Evolutionary conservation across 2,329 filamentous ascomycete genomes (phyloP).

Genomic region (Kalaharituber pfeilii): DNA sequence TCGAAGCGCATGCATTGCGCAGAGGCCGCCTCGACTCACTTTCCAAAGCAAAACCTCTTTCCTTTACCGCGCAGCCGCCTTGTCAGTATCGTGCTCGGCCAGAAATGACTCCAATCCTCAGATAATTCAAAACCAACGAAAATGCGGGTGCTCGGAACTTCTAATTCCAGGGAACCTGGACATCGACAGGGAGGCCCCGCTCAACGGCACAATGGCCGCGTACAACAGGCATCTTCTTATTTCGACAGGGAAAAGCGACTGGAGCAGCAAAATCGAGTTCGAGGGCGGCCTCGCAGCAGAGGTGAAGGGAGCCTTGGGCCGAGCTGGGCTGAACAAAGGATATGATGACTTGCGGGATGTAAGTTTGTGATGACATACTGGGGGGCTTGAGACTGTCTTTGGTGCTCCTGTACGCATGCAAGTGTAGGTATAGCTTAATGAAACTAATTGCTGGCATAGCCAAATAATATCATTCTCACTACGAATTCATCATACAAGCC

Average conservation of each 20-base stretch:
- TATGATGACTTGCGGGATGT: constrained; percentile 9
- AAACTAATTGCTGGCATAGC: too few species aligned
- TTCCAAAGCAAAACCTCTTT: too few species aligned
- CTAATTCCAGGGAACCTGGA: not conserved
- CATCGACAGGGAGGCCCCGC: constrained; percentile 15
- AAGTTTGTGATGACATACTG: too few species aligned
- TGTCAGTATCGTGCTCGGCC: too few species aligned
- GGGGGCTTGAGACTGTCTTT: too few species aligned
- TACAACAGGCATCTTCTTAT: constrained; percentile 15
- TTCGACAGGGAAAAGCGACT: constrained; percentile 12
- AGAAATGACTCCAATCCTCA: too few species aligned
- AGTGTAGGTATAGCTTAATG: constrained; percentile 30
- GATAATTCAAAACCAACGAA: too few species aligned
- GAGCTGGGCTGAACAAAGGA: not conserved
- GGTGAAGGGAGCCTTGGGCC: constrained; percentile 6
- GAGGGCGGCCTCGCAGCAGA: constrained; percentile 9
- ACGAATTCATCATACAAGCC: not conserved
- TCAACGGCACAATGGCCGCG: constrained; percentile 9
- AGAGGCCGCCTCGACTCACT: too few species aligned
- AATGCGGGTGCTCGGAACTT: not conserved
- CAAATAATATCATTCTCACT: constrained; percentile 27
- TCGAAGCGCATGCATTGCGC: too few species aligned
- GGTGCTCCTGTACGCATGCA: too few species aligned
- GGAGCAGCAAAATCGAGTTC: constrained; percentile 11
- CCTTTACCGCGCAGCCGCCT: too few species aligned